Conservation (phyloP, 2,329 filamentous ascomycete species). For the Ophiostoma tasmaniense region DNA sequence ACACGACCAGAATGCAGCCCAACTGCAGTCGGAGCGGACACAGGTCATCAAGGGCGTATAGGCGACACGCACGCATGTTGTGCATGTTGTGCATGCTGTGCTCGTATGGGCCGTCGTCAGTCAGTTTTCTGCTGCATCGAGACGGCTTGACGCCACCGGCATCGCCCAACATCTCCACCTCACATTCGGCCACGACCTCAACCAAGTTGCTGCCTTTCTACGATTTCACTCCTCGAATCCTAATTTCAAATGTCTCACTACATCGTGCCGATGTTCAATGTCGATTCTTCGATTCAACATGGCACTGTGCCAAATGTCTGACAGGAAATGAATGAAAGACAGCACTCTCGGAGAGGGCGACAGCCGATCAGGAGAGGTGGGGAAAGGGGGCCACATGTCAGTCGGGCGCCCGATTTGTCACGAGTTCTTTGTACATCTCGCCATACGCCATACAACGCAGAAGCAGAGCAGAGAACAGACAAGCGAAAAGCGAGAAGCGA, state of each 20-base stretch:
- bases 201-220: not conserved
- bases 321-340: not conserved
- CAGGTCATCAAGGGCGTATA: slow-evolving; percentile 89
- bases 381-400: not conserved
- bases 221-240: not conserved
- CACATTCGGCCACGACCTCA: not conserved
- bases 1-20: slow-evolving; percentile 85
- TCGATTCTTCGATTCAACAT: not conserved
- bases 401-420: not conserved
- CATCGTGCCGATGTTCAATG: not conserved
- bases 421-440: not conserved
- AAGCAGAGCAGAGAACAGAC: no score
- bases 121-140: no score
- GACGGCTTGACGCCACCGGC: slow-evolving; percentile 2
- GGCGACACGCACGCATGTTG: not conserved
- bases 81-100: not conserved
- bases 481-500: no score
- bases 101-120: no score
- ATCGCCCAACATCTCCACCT: not conserved
- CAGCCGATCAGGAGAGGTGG: not conserved
- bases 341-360: not conserved
- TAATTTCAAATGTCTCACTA: not conserved
- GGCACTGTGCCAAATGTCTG: not conserved
- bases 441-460: not conserved
- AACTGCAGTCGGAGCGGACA: slow-evolving; percentile 86